These are phyloP conservation scores for Fusarium sp. DNA, from an alignment of 2,329 filamentous ascomycete species.

Conservation along the genomic window DNA sequence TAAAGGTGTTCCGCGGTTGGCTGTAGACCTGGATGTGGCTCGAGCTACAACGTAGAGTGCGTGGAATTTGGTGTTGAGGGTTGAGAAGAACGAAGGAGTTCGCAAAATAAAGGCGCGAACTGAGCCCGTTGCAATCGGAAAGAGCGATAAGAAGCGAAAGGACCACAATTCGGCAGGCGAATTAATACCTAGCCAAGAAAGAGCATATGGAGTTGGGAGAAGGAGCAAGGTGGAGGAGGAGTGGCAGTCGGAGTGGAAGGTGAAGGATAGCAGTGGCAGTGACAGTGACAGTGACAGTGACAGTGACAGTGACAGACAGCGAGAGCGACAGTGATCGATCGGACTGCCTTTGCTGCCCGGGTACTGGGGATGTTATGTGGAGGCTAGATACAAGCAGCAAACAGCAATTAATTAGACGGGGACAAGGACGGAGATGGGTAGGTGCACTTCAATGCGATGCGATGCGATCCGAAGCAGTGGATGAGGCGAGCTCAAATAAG, in stretches of 20 bases:
- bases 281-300: slow-evolving; percentile 1
- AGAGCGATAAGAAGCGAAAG: slow-evolving; percentile 43
- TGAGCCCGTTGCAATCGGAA: slow-evolving; percentile 32
- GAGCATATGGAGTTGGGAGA: slow-evolving; percentile 32
- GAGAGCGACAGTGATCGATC: slow-evolving; percentile 10
- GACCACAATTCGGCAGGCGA: slow-evolving; percentile 23
- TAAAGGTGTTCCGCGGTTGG: slow-evolving; percentile 12
- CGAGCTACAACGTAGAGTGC: slow-evolving; percentile 14
- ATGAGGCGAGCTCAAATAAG: slow-evolving; percentile 42
- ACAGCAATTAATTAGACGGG: not conserved
- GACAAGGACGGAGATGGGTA: slow-evolving; percentile 26
- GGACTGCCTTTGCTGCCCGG: not conserved
- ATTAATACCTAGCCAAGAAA: slow-evolving; percentile 26
- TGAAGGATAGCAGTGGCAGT: not conserved
- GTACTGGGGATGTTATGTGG: not conserved
- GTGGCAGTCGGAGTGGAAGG: slow-evolving; percentile 3
- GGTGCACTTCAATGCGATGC: slow-evolving; percentile 5
- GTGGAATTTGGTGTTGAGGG: slow-evolving; percentile 14
- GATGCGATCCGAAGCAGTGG: slow-evolving; percentile 31
- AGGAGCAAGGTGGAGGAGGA: slow-evolving; percentile 17
- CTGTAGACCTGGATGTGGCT: slow-evolving; percentile 13
- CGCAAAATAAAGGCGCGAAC: slow-evolving; percentile 23
- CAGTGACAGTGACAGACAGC: slow-evolving; percentile 1
- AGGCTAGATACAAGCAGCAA: slow-evolving; percentile 7
- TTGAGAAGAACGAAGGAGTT: not conserved